Evolutionary conservation across 495 filamentous ascomycete genomes (phyloP).

Genomic region (Glonium stellatum): DNA sequence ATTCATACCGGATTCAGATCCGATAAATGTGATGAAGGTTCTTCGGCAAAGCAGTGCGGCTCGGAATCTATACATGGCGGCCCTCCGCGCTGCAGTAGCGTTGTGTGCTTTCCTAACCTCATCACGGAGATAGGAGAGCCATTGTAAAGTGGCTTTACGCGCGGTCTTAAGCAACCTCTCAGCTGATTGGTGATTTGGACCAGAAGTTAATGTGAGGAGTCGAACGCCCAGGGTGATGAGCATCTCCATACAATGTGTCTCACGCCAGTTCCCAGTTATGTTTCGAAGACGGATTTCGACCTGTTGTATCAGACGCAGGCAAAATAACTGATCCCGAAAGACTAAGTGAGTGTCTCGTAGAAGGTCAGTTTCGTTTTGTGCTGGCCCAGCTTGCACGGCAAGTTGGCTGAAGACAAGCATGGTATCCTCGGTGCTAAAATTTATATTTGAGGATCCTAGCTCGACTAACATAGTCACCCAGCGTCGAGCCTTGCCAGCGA

Average conservation of each 20-base stretch:
- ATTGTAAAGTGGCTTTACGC: slow-evolving; percentile 33
- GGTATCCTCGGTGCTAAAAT: slow-evolving; percentile 45
- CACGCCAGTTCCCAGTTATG: slow-evolving; percentile 47
- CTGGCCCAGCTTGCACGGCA: slow-evolving; percentile 44
- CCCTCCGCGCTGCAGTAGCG: slow-evolving; percentile 33
- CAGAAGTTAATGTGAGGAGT: slow-evolving; percentile 24
- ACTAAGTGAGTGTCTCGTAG: slow-evolving; percentile 41
- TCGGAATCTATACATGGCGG: slow-evolving; percentile 41
- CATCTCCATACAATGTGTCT: slow-evolving; percentile 43
- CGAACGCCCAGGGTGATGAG: slow-evolving; percentile 41
- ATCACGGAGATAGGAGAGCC: slow-evolving; percentile 42
- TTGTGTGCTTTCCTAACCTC: slow-evolving; percentile 42
- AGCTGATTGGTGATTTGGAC: slow-evolving; percentile 12
- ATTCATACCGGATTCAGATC: slow-evolving; percentile 7
- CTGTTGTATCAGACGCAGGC: slow-evolving; percentile 37
- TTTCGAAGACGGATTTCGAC: slow-evolving; percentile 37
- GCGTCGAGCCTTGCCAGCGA: slow-evolving; percentile 40
- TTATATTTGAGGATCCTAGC: slow-evolving; percentile 46
- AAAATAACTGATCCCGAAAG: slow-evolving; percentile 43
- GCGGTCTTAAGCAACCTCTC: slow-evolving; percentile 27
- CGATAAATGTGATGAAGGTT: slow-evolving; percentile 40
- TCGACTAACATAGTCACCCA: slow-evolving; percentile 47
- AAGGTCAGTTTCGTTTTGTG: slow-evolving; percentile 18
- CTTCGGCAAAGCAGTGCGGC: slow-evolving; percentile 46
- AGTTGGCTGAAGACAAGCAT: slow-evolving; percentile 39